Evolutionary conservation across 176 grass and related monocot species (phyloP).

Genomic region (Oryza glumipatula): DNA sequence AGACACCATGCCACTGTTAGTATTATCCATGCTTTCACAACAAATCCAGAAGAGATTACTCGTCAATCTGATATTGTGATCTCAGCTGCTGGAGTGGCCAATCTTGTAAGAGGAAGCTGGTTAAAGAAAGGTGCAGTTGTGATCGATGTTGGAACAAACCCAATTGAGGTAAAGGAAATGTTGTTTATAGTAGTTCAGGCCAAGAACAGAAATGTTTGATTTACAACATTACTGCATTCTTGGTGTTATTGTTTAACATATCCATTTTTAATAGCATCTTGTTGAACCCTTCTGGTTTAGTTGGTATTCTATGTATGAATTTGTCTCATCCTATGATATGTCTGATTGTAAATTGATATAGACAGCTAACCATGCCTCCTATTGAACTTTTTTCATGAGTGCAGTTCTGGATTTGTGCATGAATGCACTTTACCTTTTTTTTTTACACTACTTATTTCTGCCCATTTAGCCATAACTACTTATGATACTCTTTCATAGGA

Average conservation of each 20-base stretch:
- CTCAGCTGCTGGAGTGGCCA: conserved; percentile 87
- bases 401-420: background rate
- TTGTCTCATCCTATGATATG: background rate
- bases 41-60: conserved; percentile 81
- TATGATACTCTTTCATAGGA: conserved; percentile 60
- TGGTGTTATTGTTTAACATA: background rate
- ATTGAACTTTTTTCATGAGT: background rate
- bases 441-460: background rate
- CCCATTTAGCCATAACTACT: background rate
- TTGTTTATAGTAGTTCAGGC: background rate
- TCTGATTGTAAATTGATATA: background rate
- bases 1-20: conserved; percentile 94
- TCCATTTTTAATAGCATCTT: conserved; percentile 4
- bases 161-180: conserved; percentile 66
- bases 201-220: background rate
- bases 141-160: conserved; percentile 96
- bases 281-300: conserved; percentile 4
- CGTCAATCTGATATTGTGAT: conserved; percentile 86
- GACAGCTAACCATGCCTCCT: background rate
- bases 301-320: background rate
- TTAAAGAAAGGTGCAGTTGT: conserved; percentile 82
- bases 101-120: conserved; percentile 91
- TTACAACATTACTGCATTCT: background rate
- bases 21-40: conserved; percentile 87
- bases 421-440: background rate